Conservation (phyloP, 2,329 filamentous ascomycete genomes). For the Aspergillus tamarii region DNA sequence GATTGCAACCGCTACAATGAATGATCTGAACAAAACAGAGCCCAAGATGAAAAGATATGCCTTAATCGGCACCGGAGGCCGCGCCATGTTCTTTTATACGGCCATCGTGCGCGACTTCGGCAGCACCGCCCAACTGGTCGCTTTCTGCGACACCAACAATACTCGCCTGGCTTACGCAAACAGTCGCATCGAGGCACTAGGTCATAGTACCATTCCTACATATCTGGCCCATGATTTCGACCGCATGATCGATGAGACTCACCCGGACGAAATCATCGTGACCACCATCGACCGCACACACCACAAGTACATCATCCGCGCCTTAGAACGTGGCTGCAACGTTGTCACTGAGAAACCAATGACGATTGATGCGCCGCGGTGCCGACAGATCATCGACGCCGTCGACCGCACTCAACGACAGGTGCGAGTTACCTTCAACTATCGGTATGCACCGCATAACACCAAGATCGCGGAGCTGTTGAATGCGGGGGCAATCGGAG, state of each 20-base stretch:
- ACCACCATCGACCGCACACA: slow-evolving; percentile 67
- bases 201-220: slow-evolving; percentile 55
- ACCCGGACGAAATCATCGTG: slow-evolving; percentile 64
- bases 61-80: slow-evolving; percentile 60
- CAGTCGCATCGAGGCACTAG: slow-evolving; percentile 37
- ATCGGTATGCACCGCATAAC: slow-evolving; percentile 68
- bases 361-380: slow-evolving; percentile 63
- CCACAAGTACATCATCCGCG: slow-evolving; percentile 62
- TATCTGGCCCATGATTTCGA: slow-evolving; percentile 61
- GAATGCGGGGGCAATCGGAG: slow-evolving; percentile 58
- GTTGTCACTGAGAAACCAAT: slow-evolving; percentile 69
- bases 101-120: slow-evolving; percentile 59
- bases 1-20: background rate
- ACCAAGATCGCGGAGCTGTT: slow-evolving; percentile 62
- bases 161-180: slow-evolving; percentile 63
- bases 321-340: slow-evolving; percentile 62
- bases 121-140: slow-evolving; percentile 56
- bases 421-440: slow-evolving; percentile 66
- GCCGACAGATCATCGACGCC: slow-evolving; percentile 58
- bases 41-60: slow-evolving; percentile 18
- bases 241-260: slow-evolving; percentile 58
- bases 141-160: slow-evolving; percentile 63
- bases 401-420: slow-evolving; percentile 54
- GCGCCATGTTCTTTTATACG: slow-evolving; percentile 64
- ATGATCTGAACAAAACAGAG: background rate